Percentiles rank a stretch among this genome's conserved stretches.
Conservation (phyloP, 2,329 filamentous ascomycete genomes). For the Epicoccum nigrum region DNA sequence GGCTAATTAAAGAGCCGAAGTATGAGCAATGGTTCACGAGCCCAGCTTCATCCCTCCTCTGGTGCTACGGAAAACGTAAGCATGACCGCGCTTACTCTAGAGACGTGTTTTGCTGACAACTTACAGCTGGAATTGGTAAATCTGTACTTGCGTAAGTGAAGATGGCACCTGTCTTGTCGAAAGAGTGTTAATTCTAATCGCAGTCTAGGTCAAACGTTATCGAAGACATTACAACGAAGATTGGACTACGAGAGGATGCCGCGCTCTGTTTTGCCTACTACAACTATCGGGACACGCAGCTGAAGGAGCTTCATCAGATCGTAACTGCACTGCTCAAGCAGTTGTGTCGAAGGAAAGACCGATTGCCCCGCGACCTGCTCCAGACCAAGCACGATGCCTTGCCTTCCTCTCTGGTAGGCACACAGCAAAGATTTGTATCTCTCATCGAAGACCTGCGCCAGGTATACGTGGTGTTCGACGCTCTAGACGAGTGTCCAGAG, state of each 20-base stretch:
- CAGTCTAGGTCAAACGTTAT: conserved; percentile 25
- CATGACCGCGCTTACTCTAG: neutral
- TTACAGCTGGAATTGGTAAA: conserved; percentile 30
- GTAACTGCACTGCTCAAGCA: conserved; percentile 21
- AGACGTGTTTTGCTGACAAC: conserved; percentile 2
- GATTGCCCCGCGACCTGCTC: conserved; percentile 14
- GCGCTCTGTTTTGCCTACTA: conserved; percentile 31
- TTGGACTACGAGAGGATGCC: conserved; percentile 14
- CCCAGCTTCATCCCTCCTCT: conserved; percentile 20
- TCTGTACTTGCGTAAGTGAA: conserved; percentile 25
- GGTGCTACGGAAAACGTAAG: conserved; percentile 33
- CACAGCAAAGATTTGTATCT: conserved; percentile 14
- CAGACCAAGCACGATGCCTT: conserved; percentile 14
- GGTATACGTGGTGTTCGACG: conserved; percentile 21
- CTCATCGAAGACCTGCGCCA: conserved; percentile 9
- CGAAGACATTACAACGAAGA: conserved; percentile 23
- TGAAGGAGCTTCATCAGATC: conserved; percentile 9
- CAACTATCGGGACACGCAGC: conserved; percentile 23
- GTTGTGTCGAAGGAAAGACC: conserved; percentile 13
- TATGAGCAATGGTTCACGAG: conserved; percentile 24
- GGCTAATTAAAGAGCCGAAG: conserved; percentile 19
- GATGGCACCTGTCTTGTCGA: neutral
- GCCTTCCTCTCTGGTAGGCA: conserved; percentile 15
- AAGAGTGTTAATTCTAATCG: neutral
- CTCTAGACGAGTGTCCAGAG: conserved; percentile 25